A percentile compares a stretch with the other conserved stretches of the same genome.
Evolutionary conservation across 306 rosid species (phyloP).

Genomic region (Quillaja saponaria): DNA sequence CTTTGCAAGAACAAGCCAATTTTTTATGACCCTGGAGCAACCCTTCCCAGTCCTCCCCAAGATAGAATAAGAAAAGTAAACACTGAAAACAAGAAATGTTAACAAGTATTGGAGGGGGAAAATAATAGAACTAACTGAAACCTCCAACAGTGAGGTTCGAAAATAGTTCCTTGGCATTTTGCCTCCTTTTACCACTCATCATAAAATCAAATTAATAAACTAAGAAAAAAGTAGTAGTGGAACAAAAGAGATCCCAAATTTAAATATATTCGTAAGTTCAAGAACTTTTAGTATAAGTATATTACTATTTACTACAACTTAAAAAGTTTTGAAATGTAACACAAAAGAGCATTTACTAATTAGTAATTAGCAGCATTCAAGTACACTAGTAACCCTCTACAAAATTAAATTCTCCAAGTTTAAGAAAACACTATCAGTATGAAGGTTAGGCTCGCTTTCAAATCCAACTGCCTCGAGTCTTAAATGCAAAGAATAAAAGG

Average conservation of each 20-base stretch:
- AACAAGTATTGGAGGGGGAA: no score
- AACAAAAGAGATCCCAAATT: slow-evolving; percentile 22
- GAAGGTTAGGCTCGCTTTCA: not conserved
- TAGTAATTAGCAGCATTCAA: not conserved
- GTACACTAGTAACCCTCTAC: slow-evolving; percentile 6
- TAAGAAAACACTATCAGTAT: not conserved
- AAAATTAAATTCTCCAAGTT: slow-evolving; percentile 12
- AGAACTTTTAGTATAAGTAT: not conserved
- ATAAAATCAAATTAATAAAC: no score
- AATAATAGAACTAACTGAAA: no score
- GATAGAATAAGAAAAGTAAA: not conserved
- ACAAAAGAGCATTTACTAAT: not conserved
- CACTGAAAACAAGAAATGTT: no score
- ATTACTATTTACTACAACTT: not conserved
- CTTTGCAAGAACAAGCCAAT: not conserved
- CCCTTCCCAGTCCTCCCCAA: not conserved
- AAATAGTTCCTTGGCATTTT: not conserved
- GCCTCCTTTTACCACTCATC: slow-evolving; percentile 1
- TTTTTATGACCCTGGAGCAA: not conserved
- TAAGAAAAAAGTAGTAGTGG: no score
- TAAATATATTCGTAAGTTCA: not conserved
- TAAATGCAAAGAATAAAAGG: not conserved
- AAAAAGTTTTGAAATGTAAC: not conserved
- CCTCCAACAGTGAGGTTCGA: not conserved
- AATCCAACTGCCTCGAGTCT: not conserved